Base-by-base conservation (phyloP, 2,329 filamentous ascomycete genomes). In the Graphilbum fragrans region DNA sequence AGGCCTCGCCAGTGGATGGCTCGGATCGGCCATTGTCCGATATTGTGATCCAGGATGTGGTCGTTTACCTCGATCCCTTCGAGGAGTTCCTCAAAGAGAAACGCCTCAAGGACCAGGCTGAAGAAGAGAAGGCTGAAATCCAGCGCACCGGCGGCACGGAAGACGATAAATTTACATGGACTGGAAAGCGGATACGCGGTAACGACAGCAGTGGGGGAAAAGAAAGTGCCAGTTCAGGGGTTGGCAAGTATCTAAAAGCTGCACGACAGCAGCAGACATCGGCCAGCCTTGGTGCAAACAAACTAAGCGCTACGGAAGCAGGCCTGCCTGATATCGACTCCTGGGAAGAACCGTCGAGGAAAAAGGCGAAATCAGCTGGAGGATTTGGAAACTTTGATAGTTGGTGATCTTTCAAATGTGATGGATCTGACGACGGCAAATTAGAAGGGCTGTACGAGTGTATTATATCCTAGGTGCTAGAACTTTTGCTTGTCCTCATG, bases 311-410 rank as follows among this genome's bases (percentile, higher is more conserved):
- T 17, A n/a, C 4, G 29, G 29, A 31, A 14, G 14, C 4, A 18
- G 10, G 4, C 29, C 21, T 7, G 33, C 79, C 18, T 79, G 80
- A 44, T 66, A 72, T 31, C 81, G 77, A 23, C 14, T 10, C 17
- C 35, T 37, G 35, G 40, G 34, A 37, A 58, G 77, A 77, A 41
- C 32, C 32, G 17, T 74, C 70, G 4, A 79, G 76, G 60, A 96
- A 95, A 64, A 96, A 94, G 64, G 61, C 67, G 2, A 92, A 84
- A 56, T 70, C 66, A 20, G 75, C 77, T 12, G 87, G 86, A 0
- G 87, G 86, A 0, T 98, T 96, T 68, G 88, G 90, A 3, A 94
- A 95, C 60, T 98, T 98, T 59, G 88, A 94, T 61, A 74, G 67
- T 31, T 98, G 92, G 90, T 95, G 66, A 64, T 14, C n/a, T n/a